Evolutionary conservation across 1,284 basidiomycete genomes (phyloP).

Genomic region (Mycena citricolor): DNA sequence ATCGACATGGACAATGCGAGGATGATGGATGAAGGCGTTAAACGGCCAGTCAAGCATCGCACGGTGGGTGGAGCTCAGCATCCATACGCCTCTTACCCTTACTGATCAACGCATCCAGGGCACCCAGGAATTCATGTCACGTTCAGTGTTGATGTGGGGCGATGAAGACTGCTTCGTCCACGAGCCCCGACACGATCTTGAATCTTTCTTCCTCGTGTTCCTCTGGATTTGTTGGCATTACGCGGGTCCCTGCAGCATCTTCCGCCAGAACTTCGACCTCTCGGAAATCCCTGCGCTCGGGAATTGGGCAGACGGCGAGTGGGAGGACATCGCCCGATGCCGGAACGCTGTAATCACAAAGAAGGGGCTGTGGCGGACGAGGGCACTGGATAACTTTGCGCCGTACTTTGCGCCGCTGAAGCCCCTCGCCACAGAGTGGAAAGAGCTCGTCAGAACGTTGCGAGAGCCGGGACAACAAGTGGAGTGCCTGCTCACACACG

Average conservation of each 20-base stretch:
- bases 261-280: constrained; percentile 10
- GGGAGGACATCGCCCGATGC: too few relatives aligned
- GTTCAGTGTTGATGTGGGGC: constrained; percentile 5
- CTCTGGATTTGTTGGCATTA: constrained; percentile 12
- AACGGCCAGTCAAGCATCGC: too few relatives aligned
- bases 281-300: background rate
- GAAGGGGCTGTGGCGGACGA: background rate
- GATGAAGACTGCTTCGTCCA: constrained; percentile 2
- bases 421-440: constrained; percentile 4
- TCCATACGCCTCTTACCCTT: background rate
- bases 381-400: constrained; percentile 1
- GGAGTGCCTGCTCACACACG: background rate
- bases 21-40: background rate
- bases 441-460: background rate
- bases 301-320: background rate
- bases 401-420: constrained; percentile 18
- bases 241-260: constrained; percentile 5
- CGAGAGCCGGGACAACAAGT: too few relatives aligned
- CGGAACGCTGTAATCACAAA: background rate
- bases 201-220: constrained; percentile 14
- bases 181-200: constrained; percentile 13
- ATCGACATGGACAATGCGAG: constrained; percentile 12
- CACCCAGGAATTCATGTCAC: constrained; percentile 16
- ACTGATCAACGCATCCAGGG: constrained; percentile 2
- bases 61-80: background rate